Evolutionary conservation across 1,139 yeast genomes (phyloP), one percentile per base, ranked within the genome.

Genomic region (Yueomyces sp.): DNA sequence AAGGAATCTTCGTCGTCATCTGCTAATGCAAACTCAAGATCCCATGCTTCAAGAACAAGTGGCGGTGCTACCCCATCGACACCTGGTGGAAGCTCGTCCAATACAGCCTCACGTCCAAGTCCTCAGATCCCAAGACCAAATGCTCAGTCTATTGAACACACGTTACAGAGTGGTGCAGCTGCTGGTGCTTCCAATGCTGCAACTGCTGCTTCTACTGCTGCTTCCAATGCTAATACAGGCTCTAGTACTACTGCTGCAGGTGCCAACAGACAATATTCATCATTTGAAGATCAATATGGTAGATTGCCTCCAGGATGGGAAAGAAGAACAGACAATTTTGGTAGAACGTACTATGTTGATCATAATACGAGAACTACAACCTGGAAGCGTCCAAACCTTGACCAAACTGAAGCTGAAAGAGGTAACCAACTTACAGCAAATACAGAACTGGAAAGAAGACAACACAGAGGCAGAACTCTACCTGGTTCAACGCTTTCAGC

Each of bases 231-330:
- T 26, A 37, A 56, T 12, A 44, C 55, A 9, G 42, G 55, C 19
- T 42, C 54, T 8, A 44, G 53, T 27, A 44, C 57, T 31, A 50
- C 53, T 28, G 42, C 56, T 33, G 29, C 50, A 37, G 45, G 50
- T 30, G 50, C 62, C 36, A 66, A 65, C 53, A 73, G 86, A 58
- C 91, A 81, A 53, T 81, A 79, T 55, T 83, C 95, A 2, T 85
- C 97, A 1, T 91, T 91, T 61, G 98, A 91, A 64, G 99, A 91
- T 65, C 97, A 91, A 60, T 78, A 80, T 55, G 99, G 99, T 40
- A 74, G 96, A 56, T 71, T 91, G 52, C 99, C 98, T 4, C 85
- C 96, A 3, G 99, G 99, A 3, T 91, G 98, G 98, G 99, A 91
- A 65, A 78, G 98, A 55, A 78, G 97, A 64, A 89, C 97, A 1